Base-by-base conservation (phyloP, 2,329 filamentous ascomycete species). In the Colletotrichum lini region DNA sequence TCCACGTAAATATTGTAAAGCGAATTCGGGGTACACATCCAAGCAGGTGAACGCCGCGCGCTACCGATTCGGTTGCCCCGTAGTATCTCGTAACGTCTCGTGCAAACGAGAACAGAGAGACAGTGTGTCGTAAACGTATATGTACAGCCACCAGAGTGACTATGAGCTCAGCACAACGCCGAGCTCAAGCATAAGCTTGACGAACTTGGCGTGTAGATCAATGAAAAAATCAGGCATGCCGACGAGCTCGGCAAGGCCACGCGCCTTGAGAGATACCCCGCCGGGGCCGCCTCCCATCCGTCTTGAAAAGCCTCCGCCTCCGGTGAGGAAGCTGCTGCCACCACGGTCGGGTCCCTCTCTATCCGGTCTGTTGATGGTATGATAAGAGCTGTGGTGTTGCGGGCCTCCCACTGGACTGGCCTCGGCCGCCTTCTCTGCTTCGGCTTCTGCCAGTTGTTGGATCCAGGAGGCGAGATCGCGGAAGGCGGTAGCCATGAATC, bases 211-310 rank as follows among this genome's bases (percentile, higher is more conserved):
- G 78, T 93, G 91, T 72, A 93, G 80, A 81, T 92, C 88, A 67
- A 92, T 88, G 74, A 93, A 93, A 76, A 93, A 91, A 77, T 92
- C 90, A 5, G 91, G 90, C 75, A 89, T 82, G 23, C 91, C 91
- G 38, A 92, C 89, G 50, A 93, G 83, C 80, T 93, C 91, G 0
- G 91, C 89, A 59, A 93, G 81, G 3, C 91, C 90, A 50, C 89
- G 86, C 49, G 89, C 86, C 74, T 88, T 90, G 52, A 88, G 83
- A 26, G 86, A 84, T 40, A 89, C 85, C 42, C 87, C 87, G 54
- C 87, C 85, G 21, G 87, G 88, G 0, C 86, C 87, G 59, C 85
- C 85, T 38, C 87, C 88, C 85, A 90, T 89, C 40, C 89, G 84
- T 70, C 89, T 84, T 60, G 88, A 85, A 76, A 91, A 86, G 49